Conservation (phyloP, 2,329 filamentous ascomycete species). For the Cladophialophora yegresii region DNA sequence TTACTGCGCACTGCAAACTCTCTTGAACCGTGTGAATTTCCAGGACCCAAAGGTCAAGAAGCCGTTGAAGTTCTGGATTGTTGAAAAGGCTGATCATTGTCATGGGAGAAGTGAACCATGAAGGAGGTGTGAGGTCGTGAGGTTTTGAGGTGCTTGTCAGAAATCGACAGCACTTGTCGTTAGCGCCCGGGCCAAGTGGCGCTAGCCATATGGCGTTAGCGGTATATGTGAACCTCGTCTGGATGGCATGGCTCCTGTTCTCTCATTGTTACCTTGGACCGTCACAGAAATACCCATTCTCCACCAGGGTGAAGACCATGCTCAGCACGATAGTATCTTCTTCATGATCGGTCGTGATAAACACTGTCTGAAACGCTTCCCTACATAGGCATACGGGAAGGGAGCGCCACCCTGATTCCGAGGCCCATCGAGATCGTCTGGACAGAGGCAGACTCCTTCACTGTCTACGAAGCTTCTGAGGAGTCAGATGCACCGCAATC, state of each 20-base stretch:
- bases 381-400: background rate
- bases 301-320: background rate
- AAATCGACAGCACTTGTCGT: background rate
- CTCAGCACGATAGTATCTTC: background rate
- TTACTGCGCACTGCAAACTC: background rate
- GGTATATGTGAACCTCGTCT: background rate
- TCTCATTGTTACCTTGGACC: background rate
- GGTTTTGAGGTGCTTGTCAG: background rate
- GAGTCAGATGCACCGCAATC: background rate
- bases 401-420: background rate
- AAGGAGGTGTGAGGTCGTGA: conserved; percentile 1
- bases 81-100: conserved; percentile 2
- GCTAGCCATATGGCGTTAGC: conserved; percentile 19
- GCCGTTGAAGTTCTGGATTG: background rate
- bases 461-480: background rate
- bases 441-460: background rate
- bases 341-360: background rate
- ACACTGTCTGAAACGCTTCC: background rate
- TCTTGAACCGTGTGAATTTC: background rate
- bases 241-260: background rate
- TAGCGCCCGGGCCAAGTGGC: background rate
- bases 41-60: background rate
- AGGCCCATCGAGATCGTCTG: background rate
- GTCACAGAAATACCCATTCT: background rate
- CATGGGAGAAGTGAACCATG: conserved; percentile 3